Evolutionary conservation across 768 basidiomycete species (phyloP).

Genomic region (Trametes cingulata): DNA sequence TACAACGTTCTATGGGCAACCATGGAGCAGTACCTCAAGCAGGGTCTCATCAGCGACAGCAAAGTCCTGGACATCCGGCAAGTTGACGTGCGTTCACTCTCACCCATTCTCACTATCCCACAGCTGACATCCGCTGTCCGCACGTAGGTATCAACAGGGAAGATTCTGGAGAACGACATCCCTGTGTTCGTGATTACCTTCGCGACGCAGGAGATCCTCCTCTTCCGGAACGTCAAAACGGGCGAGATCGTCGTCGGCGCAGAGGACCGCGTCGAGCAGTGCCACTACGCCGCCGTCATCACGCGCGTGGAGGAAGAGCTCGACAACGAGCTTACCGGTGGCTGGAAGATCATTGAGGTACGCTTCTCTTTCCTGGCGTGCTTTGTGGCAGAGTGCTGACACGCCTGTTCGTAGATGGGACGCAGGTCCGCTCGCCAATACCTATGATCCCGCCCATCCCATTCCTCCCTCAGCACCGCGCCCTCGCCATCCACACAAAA

Average conservation of each 20-base stretch:
- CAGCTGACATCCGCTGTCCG: not conserved
- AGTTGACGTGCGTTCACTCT: constrained; percentile 75
- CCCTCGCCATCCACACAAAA: constrained; percentile 12
- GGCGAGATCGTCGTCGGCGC: constrained; percentile 86
- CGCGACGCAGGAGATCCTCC: constrained; percentile 88
- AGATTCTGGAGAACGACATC: constrained; percentile 85
- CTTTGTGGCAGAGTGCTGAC: constrained; percentile 2
- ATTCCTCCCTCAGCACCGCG: not conserved
- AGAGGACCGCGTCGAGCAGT: constrained; percentile 90
- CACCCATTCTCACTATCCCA: not conserved
- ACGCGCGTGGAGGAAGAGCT: constrained; percentile 88
- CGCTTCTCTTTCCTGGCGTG: constrained; percentile 25
- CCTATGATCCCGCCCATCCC: constrained; percentile 31
- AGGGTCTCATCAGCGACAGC: constrained; percentile 90
- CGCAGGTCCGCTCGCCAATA: constrained; percentile 53
- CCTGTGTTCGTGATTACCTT: constrained; percentile 93
- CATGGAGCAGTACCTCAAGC: constrained; percentile 89
- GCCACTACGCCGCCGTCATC: constrained; percentile 88
- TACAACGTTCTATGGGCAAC: constrained; percentile 99
- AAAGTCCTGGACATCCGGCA: constrained; percentile 96
- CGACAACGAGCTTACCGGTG: constrained; percentile 90
- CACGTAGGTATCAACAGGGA: constrained; percentile 74
- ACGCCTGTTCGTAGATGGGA: constrained; percentile 43
- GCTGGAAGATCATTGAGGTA: constrained; percentile 98
- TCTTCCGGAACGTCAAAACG: constrained; percentile 89